Evolutionary conservation across 176 grass and related monocot genomes (phyloP), one percentile per base, ranked within the genome.

Genomic region (Cenchrus fungigraminus): DNA sequence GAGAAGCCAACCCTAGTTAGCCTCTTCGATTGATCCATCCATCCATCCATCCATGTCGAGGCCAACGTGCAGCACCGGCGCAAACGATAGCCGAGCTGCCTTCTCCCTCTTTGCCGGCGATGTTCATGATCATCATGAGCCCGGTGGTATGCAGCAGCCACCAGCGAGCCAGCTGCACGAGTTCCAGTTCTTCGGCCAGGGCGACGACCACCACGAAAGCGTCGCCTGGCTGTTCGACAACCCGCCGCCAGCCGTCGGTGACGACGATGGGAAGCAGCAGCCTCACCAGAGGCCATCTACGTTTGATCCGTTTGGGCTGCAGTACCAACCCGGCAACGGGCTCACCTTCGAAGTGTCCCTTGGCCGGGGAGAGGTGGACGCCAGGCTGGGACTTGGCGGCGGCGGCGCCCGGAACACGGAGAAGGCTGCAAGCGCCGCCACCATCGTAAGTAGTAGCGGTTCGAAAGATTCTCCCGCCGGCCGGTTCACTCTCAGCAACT

Each of bases 211-310:
- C 68, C 17, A 62, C 14, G 45, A 71, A 20, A 54, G 32, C 46
- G 9, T 87, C 11, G 65, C 49, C 12, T 87, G 77, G 85, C 60
- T 84, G 49, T 84, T 84, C 8, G 82, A 84, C 20, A 12, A 65
- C 49, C 60, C 34, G 1, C 79, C 79, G 4, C 29, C 43, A 0
- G 20, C 44, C 3, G 19, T 37, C 3, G 46, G 8, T 6, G 65
- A 20, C 0, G 43, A 47, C 14, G 50, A 3, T 20, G 61, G 53
- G 14, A 66, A 82, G 25, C 14, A 45, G 34, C 58, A 4, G 1
- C 22, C 8, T 9, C 25, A 4, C 7, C 56, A 43, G 68, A 71
- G 68, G 20, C 11, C 53, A 3, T 17, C 12, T 22, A 57, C 16
- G 54, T 77, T 77, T 59, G 9, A 77, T 0, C 61, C 45, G 4